Percentiles rank a stretch among this genome's conserved stretches.
Conservation (phyloP, 495 filamentous ascomycete species). For the Bathelium albidoporum region DNA sequence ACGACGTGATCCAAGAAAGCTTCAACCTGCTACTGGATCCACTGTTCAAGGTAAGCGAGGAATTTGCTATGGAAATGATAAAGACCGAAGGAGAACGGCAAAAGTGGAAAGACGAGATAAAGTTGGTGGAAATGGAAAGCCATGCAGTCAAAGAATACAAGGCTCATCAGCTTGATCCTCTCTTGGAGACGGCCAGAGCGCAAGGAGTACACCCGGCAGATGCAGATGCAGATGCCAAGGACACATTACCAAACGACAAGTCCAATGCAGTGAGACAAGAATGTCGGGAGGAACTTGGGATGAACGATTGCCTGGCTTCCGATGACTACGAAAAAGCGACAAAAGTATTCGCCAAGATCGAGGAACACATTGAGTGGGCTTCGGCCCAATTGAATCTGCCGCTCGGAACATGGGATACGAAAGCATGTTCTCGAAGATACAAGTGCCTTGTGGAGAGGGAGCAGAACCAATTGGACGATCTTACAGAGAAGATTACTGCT, state of each 20-base stretch:
- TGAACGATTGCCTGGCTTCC: neutral
- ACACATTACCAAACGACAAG: neutral
- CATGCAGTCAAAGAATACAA: conserved; percentile 7
- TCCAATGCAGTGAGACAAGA: neutral
- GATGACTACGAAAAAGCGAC: neutral
- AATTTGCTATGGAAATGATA: conserved; percentile 58
- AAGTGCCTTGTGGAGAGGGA: neutral
- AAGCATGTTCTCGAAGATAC: neutral
- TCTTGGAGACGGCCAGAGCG: conserved; percentile 12
- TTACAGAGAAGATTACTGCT: neutral
- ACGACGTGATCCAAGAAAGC: conserved; percentile 79
- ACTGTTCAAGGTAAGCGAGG: conserved; percentile 73
- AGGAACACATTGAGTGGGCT: neutral
- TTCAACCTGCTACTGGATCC: conserved; percentile 85
- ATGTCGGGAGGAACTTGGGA: neutral
- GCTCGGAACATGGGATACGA: neutral
- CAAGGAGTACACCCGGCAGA: neutral
- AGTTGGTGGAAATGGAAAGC: conserved; percentile 7
- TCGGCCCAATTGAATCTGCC: neutral
- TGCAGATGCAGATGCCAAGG: neutral
- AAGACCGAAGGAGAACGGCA: conserved; percentile 53
- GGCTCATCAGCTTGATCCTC: conserved; percentile 4
- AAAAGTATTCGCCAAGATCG: neutral
- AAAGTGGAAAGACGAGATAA: conserved; percentile 35
- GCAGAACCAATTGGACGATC: neutral